Base-by-base conservation (phyloP, 768 basidiomycete genomes). In the Pleurotus giganteus region DNA sequence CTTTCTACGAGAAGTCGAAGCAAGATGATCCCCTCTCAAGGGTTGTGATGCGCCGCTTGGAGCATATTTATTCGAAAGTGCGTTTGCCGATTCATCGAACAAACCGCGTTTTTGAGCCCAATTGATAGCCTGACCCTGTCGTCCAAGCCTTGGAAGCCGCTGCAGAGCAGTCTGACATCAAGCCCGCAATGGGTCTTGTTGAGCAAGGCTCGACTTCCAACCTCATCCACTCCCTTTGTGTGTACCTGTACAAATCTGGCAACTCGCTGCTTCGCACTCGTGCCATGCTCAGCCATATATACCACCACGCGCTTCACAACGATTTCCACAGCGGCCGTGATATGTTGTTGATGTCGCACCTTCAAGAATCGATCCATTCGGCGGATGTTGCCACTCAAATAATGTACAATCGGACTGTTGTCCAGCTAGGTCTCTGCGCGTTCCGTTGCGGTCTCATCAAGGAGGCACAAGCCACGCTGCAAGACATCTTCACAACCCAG, bases 21-120 rank as follows among this genome's bases (percentile, higher is more conserved):
- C 86, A 88, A 69, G 74, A 78, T 34, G 94, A 97, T 34, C 86
- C 90, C 19, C 80, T 93, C 39, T 85, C 87, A 34, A 83, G 96
- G 37, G 91, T 95, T 32, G 80, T 98, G 53, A 95, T 98, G 89
- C 84, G 97, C 61, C 85, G 97, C 39, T 73, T 99, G 57, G 97
- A 99, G 68, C 97, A 98, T 67, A 94, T 99, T 47, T 98, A 99
- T 71, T 94, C 91, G 34, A 98, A 99, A 86, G 94, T 95, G 57
- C 54, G 71, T 58, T 19, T n/a, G 3, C 31, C 28, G 19, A 53
- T 4, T 41, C 63, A 42, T 65, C 31, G 46, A 34, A 56, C n/a
- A 56, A 52, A 37, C 46, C 51, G 56, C 27, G n/a, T 55, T 63
- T 49, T 60, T 58, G 2, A 26, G 17, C 28, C 39, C 43, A 55